Percentiles rank a stretch among this genome's conserved stretches.
phyloP scores from a whole-genome alignment of 768 basidiomycete genomes.

The Agrocybe praecox region DNA sequence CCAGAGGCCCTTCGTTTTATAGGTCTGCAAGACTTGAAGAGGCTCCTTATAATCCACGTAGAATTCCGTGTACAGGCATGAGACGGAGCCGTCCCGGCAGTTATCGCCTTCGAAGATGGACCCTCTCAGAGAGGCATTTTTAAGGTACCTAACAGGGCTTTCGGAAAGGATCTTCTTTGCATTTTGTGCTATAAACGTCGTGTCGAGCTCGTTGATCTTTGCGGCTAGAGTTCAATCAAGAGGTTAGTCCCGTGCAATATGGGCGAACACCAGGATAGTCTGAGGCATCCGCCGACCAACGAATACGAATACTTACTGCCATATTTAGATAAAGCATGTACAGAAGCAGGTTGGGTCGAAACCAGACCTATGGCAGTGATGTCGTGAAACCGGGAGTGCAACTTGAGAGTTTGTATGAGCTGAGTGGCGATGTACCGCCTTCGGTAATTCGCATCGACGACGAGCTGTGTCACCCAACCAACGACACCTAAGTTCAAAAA shows the following conservation, averaged over 20 bases:
- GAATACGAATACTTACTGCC: conserved; percentile 14
- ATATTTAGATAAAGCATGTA: conserved; percentile 27
- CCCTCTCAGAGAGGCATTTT: conserved; percentile 20
- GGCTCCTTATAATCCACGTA: conserved; percentile 35
- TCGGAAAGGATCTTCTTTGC: conserved; percentile 15
- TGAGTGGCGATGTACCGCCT: conserved; percentile 28
- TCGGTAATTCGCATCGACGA: conserved; percentile 26
- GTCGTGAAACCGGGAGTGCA: conserved; percentile 15
- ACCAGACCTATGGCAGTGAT: conserved; percentile 29
- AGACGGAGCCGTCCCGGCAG: conserved; percentile 19
- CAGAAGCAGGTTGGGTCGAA: conserved; percentile 33
- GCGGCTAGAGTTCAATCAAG: too few species aligned
- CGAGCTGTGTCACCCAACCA: conserved; percentile 38
- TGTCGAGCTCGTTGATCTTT: too few species aligned
- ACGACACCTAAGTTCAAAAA: conserved; percentile 15
- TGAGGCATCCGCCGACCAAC: too few species aligned
- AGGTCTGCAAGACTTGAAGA: conserved; percentile 19
- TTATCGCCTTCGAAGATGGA: conserved; percentile 19
- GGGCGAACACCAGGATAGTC: too few species aligned
- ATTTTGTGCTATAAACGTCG: background rate
- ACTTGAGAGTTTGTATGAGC: conserved; percentile 25
- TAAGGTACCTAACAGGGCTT: conserved; percentile 26
- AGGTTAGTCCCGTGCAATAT: too few species aligned
- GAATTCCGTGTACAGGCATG: conserved; percentile 28
- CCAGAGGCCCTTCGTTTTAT: conserved; percentile 7